phyloP scores from a whole-genome alignment of 257 asterid species.

The Solanum pinnatisectum region DNA sequence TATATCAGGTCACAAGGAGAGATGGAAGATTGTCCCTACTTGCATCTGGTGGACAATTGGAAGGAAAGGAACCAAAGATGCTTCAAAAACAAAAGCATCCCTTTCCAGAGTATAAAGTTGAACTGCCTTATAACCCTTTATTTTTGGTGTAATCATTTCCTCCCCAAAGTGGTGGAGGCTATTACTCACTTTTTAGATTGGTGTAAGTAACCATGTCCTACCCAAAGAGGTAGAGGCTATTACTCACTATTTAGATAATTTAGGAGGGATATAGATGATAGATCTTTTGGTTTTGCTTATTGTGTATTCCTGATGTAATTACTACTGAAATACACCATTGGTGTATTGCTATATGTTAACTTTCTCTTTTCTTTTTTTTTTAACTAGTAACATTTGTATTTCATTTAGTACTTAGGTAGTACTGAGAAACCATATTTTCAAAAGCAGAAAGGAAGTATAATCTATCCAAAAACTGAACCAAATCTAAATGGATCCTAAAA shows the following conservation, averaged over 20 bases:
- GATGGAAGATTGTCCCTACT: background rate
- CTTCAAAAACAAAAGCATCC: background rate
- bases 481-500: too few relatives aligned
- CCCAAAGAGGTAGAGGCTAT: background rate
- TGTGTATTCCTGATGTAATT: background rate
- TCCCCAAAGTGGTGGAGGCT: background rate
- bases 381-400: too few relatives aligned
- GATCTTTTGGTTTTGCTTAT: background rate
- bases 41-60: background rate
- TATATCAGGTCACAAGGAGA: background rate
- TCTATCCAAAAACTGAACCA: too few relatives aligned
- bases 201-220: background rate
- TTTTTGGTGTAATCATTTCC: background rate
- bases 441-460: too few relatives aligned
- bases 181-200: background rate
- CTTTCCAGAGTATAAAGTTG: background rate
- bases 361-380: too few relatives aligned
- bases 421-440: too few relatives aligned
- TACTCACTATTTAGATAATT: background rate
- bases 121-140: background rate
- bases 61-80: background rate
- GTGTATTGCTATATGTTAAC: background rate
- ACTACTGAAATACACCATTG: too few relatives aligned
- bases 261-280: background rate
- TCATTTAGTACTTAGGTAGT: too few relatives aligned